Evolutionary conservation across 2,329 filamentous ascomycete genomes (phyloP).

Genomic region (Fusarium sp.): DNA sequence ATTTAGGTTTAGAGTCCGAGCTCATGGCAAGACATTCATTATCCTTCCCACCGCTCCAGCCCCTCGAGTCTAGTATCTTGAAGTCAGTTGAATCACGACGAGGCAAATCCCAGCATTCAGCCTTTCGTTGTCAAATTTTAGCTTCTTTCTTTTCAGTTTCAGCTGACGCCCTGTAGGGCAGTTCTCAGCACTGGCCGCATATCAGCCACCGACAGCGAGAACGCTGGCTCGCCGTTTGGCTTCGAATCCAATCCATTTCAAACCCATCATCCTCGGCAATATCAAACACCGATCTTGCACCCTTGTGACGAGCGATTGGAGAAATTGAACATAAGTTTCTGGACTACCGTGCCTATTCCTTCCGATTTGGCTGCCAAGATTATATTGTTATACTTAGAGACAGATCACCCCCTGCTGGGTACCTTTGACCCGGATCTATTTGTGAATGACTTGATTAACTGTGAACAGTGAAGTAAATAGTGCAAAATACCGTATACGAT

Average conservation of each 20-base stretch:
- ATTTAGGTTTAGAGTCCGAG: slow-evolving; percentile 20
- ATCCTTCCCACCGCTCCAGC: slow-evolving; percentile 13
- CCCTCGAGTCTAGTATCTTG: slow-evolving; percentile 5
- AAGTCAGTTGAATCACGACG: background rate
- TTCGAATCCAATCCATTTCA: slow-evolving; percentile 4
- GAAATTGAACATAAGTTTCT: slow-evolving; percentile 47
- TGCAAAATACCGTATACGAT: no score
- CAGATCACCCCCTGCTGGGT: slow-evolving; percentile 54
- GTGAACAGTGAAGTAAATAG: background rate
- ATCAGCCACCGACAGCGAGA: background rate
- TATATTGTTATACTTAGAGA: slow-evolving; percentile 53
- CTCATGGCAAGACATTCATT: slow-evolving; percentile 26
- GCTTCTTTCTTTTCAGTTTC: background rate
- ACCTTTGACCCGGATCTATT: slow-evolving; percentile 53
- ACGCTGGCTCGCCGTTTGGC: background rate
- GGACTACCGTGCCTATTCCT: slow-evolving; percentile 50
- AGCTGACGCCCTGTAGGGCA: background rate
- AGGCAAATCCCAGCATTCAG: background rate
- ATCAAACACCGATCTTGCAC: background rate
- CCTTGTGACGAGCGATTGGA: slow-evolving; percentile 45
- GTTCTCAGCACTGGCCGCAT: background rate
- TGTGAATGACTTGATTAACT: slow-evolving; percentile 49
- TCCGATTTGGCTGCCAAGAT: slow-evolving; percentile 47
- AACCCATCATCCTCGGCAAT: background rate
- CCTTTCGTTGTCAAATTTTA: background rate